A percentile compares a stretch with the other conserved stretches of the same genome.
Evolutionary conservation across 176 grass and related monocot genomes (phyloP).

Genomic region (barley (Hordeum vulgare)): DNA sequence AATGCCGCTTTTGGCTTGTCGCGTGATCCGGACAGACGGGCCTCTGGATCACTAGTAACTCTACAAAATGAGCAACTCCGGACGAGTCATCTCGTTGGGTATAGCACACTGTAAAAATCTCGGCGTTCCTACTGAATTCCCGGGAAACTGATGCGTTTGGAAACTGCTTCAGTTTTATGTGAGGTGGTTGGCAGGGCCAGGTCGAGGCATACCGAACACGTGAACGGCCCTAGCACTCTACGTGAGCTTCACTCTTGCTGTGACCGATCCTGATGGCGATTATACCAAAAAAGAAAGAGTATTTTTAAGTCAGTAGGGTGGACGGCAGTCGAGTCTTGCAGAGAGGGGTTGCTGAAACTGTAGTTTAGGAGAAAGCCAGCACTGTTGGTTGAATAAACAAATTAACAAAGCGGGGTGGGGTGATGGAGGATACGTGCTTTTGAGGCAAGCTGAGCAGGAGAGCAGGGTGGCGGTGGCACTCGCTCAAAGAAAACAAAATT

Average conservation of each 20-base stretch:
- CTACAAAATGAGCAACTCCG: neutral
- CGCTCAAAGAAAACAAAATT: conserved; percentile 31
- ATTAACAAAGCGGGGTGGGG: neutral
- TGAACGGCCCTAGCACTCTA: neutral
- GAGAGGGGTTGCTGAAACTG: neutral
- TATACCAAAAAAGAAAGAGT: neutral
- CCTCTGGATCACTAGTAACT: neutral
- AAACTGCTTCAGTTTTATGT: neutral
- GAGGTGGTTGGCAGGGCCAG: neutral
- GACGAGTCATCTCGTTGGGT: neutral
- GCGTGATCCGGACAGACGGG: neutral
- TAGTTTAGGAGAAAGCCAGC: conserved; percentile 27
- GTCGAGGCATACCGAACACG: neutral
- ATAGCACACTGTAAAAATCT: neutral
- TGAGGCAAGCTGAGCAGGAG: conserved; percentile 25
- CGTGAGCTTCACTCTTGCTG: neutral
- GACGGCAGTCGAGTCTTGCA: conserved; percentile 18
- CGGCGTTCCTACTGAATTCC: neutral
- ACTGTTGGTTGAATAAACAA: conserved; percentile 12
- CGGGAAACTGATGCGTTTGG: neutral
- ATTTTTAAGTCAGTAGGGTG: neutral
- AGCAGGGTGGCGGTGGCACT: neutral
- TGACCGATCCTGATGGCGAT: neutral
- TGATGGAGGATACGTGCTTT: conserved; percentile 48
- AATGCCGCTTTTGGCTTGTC: conserved; percentile 3